Evolutionary conservation across 345 rosid species (phyloP).

Genomic region (Geranium rotundifolium): DNA sequence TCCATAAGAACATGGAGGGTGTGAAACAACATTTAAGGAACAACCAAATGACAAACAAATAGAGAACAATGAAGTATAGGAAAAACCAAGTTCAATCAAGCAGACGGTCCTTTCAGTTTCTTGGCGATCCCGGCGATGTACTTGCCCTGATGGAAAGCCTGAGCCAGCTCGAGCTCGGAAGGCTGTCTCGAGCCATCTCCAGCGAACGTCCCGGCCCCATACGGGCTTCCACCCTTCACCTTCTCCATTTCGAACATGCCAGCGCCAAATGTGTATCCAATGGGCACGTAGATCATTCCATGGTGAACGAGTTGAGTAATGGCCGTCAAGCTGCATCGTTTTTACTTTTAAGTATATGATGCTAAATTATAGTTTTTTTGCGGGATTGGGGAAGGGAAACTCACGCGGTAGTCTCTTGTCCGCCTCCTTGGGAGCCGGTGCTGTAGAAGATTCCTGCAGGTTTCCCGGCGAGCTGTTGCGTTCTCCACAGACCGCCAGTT

Average conservation of each 20-base stretch:
- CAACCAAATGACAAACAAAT: too few species aligned
- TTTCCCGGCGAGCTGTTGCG: conserved; percentile 57
- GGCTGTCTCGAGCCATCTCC: conserved; percentile 69
- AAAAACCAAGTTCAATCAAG: too few species aligned
- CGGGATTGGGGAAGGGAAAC: neutral
- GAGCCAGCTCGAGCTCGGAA: conserved; percentile 46
- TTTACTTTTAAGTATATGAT: neutral
- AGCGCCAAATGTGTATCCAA: conserved; percentile 28
- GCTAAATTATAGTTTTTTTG: too few species aligned
- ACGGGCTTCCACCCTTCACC: conserved; percentile 68
- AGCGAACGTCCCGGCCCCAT: conserved; percentile 61
- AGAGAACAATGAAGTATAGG: too few species aligned
- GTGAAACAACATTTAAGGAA: too few species aligned
- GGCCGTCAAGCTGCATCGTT: conserved; percentile 44
- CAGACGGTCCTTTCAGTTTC: conserved; percentile 36
- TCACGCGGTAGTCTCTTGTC: conserved; percentile 75
- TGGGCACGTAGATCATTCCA: conserved; percentile 67
- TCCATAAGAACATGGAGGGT: too few species aligned
- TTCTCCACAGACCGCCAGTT: conserved; percentile 59
- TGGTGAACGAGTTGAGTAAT: conserved; percentile 68
- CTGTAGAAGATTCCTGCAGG: conserved; percentile 71
- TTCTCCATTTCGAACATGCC: conserved; percentile 65
- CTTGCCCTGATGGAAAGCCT: conserved; percentile 70
- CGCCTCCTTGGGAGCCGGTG: conserved; percentile 74
- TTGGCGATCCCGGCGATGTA: conserved; percentile 44